Evolutionary conservation across 768 basidiomycete genomes (phyloP), one percentile per base, ranked within the genome.

Genomic region (Cystobasidium ongulense): DNA sequence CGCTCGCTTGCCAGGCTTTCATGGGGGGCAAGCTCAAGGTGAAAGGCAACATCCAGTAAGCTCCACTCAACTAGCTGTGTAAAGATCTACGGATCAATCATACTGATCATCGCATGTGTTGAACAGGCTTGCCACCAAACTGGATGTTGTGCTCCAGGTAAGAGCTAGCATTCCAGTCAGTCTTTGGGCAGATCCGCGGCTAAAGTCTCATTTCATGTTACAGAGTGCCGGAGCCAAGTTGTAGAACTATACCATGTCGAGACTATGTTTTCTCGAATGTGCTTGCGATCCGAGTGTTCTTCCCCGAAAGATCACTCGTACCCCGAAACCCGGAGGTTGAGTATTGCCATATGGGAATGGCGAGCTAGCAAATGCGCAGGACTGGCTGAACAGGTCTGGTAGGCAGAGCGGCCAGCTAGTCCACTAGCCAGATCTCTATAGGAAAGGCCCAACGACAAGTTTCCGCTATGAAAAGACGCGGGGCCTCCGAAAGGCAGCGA

Each of bases 11-110:
- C 2, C 63, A 64, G 36, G 66, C 66, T 5, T 68, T 68, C 66
- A 68, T 68, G 66, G 50, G 66, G 13, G 66, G 66, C 7, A 68
- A 68, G 66, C 66, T 68, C 46, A 68, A 68, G 66, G 66, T 68
- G n/a, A 68, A 68, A 41, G 66, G 66, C 41, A 68, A 68, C 23
- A 68, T 68, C 54, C 36, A 41, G 66, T 50, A 25, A 21, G 66
- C 65, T 11, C 17, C 21, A 21, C n/a, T 29, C 7, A 13, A 46
- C 13, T 13, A 46, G 43, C 43, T 46, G 43, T 13, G 13, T 13
- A 13, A 13, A n/a, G 43, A 13, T 46, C 13, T n/a, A 13, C 43
- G 43, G 13, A n/a, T 46, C 13, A n/a, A n/a, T n/a, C n/a, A n/a
- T n/a, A n/a, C n/a, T n/a, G n/a, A n/a, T n/a, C n/a, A n/a, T n/a